Conservation (phyloP, 345 rosid species). For the Excoecaria cochinchinensis region DNA sequence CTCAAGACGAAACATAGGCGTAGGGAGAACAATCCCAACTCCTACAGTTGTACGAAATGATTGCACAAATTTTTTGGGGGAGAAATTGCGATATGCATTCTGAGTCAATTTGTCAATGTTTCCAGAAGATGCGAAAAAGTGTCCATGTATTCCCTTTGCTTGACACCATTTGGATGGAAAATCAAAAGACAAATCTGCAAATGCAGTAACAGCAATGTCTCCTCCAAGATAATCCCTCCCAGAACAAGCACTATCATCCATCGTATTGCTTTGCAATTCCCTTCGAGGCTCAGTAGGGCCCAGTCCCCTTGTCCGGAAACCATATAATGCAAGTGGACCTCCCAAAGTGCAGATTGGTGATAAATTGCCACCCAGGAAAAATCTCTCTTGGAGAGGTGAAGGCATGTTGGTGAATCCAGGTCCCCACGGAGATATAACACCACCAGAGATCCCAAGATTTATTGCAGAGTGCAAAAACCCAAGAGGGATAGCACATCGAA, state of each 20-base stretch:
- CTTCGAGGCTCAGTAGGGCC: constrained; percentile 83
- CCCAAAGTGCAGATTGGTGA: constrained; percentile 79
- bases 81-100: constrained; percentile 59
- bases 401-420: constrained; percentile 48
- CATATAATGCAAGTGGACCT: constrained; percentile 84
- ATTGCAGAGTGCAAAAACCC: constrained; percentile 72
- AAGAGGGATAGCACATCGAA: constrained; percentile 78
- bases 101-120: constrained; percentile 69
- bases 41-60: constrained; percentile 76
- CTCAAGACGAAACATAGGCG: constrained; percentile 84
- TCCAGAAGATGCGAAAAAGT: constrained; percentile 85
- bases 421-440: constrained; percentile 80
- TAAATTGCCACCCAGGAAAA: constrained; percentile 85
- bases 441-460: constrained; percentile 74
- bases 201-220: constrained; percentile 80
- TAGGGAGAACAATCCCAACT: constrained; percentile 82
- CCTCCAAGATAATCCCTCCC: constrained; percentile 87
- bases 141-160: constrained; percentile 90
- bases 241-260: constrained; percentile 37
- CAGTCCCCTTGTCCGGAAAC: constrained; percentile 73
- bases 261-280: constrained; percentile 31
- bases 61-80: constrained; percentile 50
- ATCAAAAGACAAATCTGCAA: constrained; percentile 92
- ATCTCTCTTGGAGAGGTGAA: constrained; percentile 79
- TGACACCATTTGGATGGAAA: constrained; percentile 75